A percentile compares a stretch with the other conserved stretches of the same genome.
Conservation (phyloP, 768 basidiomycete species). For the Porphyrellus cyaneotinctus region DNA sequence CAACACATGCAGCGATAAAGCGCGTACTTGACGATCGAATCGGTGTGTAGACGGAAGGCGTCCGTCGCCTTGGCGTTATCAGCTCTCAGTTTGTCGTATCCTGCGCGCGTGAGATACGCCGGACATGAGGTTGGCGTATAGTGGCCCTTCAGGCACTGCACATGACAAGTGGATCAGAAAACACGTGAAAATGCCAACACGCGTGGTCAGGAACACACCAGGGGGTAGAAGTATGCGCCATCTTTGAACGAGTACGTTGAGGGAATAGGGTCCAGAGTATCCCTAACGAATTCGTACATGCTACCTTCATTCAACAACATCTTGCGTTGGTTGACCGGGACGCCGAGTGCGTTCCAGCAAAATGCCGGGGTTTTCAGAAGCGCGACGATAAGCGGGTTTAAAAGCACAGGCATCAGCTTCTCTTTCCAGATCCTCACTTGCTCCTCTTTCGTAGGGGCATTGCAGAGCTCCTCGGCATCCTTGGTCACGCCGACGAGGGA, state of each 20-base stretch:
- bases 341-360: slow-evolving; percentile 78
- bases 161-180: background rate
- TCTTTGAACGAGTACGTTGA: slow-evolving; percentile 50
- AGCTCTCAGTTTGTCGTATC: slow-evolving; percentile 53
- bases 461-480: slow-evolving; percentile 54
- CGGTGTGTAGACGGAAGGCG: slow-evolving; percentile 66
- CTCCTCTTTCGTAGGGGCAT: slow-evolving; percentile 47
- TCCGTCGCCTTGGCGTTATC: slow-evolving; percentile 44
- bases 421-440: slow-evolving; percentile 62
- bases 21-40: slow-evolving; percentile 61
- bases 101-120: slow-evolving; percentile 56
- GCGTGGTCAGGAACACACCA: slow-evolving; percentile 32
- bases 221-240: slow-evolving; percentile 64
- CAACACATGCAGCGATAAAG: background rate
- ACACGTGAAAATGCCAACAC: background rate
- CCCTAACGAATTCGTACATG: slow-evolving; percentile 46
- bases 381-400: slow-evolving; percentile 54
- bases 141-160: slow-evolving; percentile 43
- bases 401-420: slow-evolving; percentile 56
- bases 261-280: slow-evolving; percentile 49
- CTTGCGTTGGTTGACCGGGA: slow-evolving; percentile 63
- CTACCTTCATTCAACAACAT: slow-evolving; percentile 54
- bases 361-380: slow-evolving; percentile 43
- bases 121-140: slow-evolving; percentile 61
- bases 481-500: slow-evolving; percentile 52